phyloP scores from a whole-genome alignment of 2,329 filamentous ascomycete genomes.

The Hypocreales sp. region DNA sequence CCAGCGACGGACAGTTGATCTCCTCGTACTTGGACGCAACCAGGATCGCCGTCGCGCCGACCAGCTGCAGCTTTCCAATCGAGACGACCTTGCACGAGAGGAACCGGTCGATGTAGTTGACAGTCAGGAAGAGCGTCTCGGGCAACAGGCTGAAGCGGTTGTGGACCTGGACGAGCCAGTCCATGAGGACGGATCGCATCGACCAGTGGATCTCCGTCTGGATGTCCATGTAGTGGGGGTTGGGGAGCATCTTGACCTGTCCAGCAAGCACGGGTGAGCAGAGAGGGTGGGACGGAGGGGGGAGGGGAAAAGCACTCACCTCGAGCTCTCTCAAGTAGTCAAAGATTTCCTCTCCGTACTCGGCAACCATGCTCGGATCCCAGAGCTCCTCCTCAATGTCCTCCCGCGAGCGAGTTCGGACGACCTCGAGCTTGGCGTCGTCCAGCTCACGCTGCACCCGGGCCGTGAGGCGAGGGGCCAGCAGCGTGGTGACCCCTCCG shows the following conservation, averaged over 20 bases:
- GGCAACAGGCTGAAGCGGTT: conserved; percentile 79
- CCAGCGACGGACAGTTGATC: conserved; percentile 90
- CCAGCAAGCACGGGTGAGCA: conserved; percentile 6
- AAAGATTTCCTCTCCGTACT: conserved; percentile 94
- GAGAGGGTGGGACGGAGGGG: too few relatives aligned
- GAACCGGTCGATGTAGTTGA: conserved; percentile 97
- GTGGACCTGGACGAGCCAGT: conserved; percentile 96
- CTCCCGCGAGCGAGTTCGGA: conserved; percentile 51
- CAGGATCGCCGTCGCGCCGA: conserved; percentile 89
- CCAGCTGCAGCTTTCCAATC: conserved; percentile 84
- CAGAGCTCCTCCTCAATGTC: conserved; percentile 79
- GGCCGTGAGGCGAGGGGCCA: conserved; percentile 57
- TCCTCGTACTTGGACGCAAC: conserved; percentile 97
- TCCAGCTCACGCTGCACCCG: conserved; percentile 61
- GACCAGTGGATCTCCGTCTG: conserved; percentile 99
- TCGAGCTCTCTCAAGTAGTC: conserved; percentile 81
- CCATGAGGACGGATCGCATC: conserved; percentile 93
- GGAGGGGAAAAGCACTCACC: too few relatives aligned
- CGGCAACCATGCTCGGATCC: conserved; percentile 95
- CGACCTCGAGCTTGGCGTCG: conserved; percentile 46
- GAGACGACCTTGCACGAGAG: conserved; percentile 90
- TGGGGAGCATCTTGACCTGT: conserved; percentile 67
- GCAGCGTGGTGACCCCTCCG: conserved; percentile 36
- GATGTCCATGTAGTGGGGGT: conserved; percentile 89
- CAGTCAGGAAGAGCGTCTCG: conserved; percentile 85